Evolutionary conservation across 2,329 filamentous ascomycete genomes (phyloP), one percentile per base, ranked within the genome.

Genomic region (Dendrostoma leiphaemia): DNA sequence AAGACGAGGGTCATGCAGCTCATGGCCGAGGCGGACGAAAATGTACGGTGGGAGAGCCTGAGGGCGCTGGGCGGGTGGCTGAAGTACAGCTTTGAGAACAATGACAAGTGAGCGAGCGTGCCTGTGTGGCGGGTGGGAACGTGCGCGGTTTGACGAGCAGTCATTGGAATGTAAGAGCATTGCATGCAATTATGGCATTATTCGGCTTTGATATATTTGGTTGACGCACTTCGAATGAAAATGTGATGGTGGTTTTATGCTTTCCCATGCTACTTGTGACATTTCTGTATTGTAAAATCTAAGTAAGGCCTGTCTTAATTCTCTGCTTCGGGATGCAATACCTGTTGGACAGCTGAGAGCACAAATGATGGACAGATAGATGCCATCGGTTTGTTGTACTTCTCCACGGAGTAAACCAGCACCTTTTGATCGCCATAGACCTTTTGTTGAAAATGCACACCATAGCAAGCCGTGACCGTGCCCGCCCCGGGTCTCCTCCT

Each of bases 1-100:
- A 97, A 97, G 81, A 83, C 83, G 17, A 81, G 90, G 61, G 87
- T 96, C 57, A 96, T 97, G 91, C 89, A 91, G 74, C 78, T 97
- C 65, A 97, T 97, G 92, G 86, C 84, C 64, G 90, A 95, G 67
- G 80, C 85, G 55, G 91, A 96, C 65, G 91, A 96, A 75, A 86
- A 84, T 56, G 90, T 97, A 44, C 81, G 92, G 66, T 97, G 91
- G 91, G 92, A 97, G 77, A 94, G 90, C 71, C 74, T 97, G 74
- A 84, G 88, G 64, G 91, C 92, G 15, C 84, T 97, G 37, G 82
- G 81, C 19, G 79, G 80, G 17, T 85, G 82, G 82, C 69, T 85
- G 64, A 83, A 84, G 75, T 85, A 84, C 64, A 84, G 80, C 70
- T 84, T 85, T 62, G 81, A 84, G 59, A 69, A 62, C 24, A 69